Evolutionary conservation across 345 rosid species (phyloP).

Genomic region (Eucalyptus lansdowneana): DNA sequence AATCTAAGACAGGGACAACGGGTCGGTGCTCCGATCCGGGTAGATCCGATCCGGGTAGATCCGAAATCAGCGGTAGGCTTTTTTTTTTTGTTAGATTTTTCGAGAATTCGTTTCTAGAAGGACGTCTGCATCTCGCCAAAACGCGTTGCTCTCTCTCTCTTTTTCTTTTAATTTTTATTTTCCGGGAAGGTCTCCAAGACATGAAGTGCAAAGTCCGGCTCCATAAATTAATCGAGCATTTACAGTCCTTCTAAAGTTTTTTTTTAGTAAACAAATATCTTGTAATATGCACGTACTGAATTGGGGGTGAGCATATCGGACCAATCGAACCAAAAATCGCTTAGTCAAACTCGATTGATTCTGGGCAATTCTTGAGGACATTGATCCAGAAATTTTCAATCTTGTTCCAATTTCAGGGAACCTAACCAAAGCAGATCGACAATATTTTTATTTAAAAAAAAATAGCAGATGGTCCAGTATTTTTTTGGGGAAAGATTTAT

Average conservation of each 20-base stretch:
- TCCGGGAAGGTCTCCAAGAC: background rate
- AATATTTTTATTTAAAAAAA: too few relatives aligned
- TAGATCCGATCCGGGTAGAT: background rate
- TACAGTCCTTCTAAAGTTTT: background rate
- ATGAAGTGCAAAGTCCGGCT: background rate
- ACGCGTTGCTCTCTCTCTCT: background rate
- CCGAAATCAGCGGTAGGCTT: background rate
- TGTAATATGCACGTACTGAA: fast-evolving
- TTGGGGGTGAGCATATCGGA: fast-evolving
- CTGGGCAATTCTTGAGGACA: background rate
- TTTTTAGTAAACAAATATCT: background rate
- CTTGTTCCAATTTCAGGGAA: fast-evolving
- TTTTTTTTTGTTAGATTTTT: background rate
- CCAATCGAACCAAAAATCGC: background rate
- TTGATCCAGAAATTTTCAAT: too few relatives aligned
- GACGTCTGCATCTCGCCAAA: background rate
- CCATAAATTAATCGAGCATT: background rate
- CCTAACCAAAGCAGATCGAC: too few relatives aligned
- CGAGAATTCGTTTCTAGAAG: background rate
- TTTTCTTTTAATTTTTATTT: background rate
- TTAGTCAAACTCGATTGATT: fast-evolving
- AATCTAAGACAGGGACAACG: background rate
- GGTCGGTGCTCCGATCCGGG: background rate
- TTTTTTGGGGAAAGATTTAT: background rate
- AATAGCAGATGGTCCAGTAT: background rate